A percentile compares a stretch with the other conserved stretches of the same genome.
Conservation (phyloP, 345 rosid genomes). For the Ceriops tagal region DNA sequence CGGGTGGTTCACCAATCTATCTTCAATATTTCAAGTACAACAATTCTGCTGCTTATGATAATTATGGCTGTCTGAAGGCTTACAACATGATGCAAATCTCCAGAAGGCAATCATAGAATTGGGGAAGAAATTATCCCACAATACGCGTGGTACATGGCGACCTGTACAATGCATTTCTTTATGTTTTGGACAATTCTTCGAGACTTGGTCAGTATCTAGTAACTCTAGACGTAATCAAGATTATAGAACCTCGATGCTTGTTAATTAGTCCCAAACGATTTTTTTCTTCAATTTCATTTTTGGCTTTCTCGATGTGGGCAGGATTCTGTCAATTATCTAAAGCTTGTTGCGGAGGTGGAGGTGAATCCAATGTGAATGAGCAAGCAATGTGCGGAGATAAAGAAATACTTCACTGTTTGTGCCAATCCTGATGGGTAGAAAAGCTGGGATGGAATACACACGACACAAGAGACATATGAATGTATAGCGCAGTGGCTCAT, state of each 20-base stretch:
- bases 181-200: background rate
- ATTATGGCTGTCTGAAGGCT: background rate
- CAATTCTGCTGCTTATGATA: background rate
- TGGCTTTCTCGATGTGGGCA: background rate
- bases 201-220: constrained; percentile 10
- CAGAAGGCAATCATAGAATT: background rate
- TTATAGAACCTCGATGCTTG: background rate
- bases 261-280: background rate
- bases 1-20: background rate
- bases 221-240: no score
- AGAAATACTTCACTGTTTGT: constrained; percentile 25
- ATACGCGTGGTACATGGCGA: background rate
- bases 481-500: constrained; percentile 23
- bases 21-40: background rate
- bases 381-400: constrained; percentile 23
- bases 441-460: constrained; percentile 42
- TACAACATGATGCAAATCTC: background rate
- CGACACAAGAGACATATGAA: constrained; percentile 27
- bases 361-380: constrained; percentile 14
- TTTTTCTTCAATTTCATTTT: background rate
- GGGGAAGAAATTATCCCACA: background rate
- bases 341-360: constrained; percentile 29
- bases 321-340: background rate
- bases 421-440: constrained; percentile 13
- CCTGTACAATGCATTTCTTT: background rate